Evolutionary conservation across 1,139 yeast genomes (phyloP).

Genomic region (Kazachstania sp.): DNA sequence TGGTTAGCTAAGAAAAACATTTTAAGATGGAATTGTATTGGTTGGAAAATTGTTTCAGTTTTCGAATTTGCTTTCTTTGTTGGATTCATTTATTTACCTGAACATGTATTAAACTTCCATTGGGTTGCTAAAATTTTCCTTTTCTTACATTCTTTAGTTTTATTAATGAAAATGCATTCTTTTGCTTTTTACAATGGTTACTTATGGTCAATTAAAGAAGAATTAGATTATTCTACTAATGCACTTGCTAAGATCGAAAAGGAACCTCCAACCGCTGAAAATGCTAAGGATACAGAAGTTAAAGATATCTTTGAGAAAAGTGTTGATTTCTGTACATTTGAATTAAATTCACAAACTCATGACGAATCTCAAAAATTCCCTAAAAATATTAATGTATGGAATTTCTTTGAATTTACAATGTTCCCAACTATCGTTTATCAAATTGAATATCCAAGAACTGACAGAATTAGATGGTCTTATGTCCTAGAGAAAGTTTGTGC

Average conservation of each 20-base stretch:
- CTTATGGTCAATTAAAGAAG: constrained; percentile 55
- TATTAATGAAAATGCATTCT: constrained; percentile 89
- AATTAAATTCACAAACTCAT: constrained; percentile 36
- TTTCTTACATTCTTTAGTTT: constrained; percentile 68
- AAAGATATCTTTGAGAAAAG: constrained; percentile 37
- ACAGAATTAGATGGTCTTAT: constrained; percentile 58
- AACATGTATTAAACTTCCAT: constrained; percentile 43
- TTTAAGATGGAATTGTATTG: constrained; percentile 52
- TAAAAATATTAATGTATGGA: constrained; percentile 50
- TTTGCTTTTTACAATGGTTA: constrained; percentile 84
- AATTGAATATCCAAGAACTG: constrained; percentile 70
- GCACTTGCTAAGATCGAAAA: constrained; percentile 21
- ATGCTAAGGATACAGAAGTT: constrained; percentile 42
- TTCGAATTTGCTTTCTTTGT: constrained; percentile 47
- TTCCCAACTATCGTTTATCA: constrained; percentile 86
- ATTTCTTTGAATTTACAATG: constrained; percentile 74
- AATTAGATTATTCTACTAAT: constrained; percentile 42
- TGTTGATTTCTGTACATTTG: constrained; percentile 53
- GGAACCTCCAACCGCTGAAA: constrained; percentile 15
- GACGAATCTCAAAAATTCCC: constrained; percentile 44
- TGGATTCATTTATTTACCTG: constrained; percentile 43
- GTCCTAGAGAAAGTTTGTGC: constrained; percentile 67
- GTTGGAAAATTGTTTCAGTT: constrained; percentile 50
- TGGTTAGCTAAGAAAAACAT: constrained; percentile 35
- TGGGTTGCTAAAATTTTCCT: constrained; percentile 87